Conservation (phyloP, 2,329 filamentous ascomycete species). For the Chaetomium olivaceum region DNA sequence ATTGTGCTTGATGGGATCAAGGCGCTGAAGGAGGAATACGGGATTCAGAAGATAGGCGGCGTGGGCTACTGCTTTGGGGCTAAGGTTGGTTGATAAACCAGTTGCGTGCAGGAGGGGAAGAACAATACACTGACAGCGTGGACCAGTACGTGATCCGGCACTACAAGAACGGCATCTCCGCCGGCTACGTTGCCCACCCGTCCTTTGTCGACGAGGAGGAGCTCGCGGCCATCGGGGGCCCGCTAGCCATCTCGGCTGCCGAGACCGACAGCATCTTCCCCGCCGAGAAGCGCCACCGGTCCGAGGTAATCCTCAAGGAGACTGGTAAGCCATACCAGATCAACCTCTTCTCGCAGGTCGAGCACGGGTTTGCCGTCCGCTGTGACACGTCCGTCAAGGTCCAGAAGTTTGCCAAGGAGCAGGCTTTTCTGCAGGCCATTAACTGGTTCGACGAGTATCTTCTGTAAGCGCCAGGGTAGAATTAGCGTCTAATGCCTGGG, state of each 20-base stretch:
- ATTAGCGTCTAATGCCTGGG: neutral
- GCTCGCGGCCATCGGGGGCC: constrained; percentile 64
- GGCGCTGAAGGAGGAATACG: constrained; percentile 56
- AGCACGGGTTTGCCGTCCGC: constrained; percentile 75
- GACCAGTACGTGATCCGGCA: constrained; percentile 67
- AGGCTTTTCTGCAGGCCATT: constrained; percentile 76
- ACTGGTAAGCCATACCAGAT: constrained; percentile 69
- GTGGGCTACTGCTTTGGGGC: constrained; percentile 77
- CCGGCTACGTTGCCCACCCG: constrained; percentile 74
- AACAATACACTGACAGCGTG: constrained; percentile 1
- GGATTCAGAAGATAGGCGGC: constrained; percentile 60
- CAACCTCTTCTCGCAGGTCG: constrained; percentile 69
- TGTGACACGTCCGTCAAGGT: constrained; percentile 59
- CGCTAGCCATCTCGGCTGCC: constrained; percentile 65
- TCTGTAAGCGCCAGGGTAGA: constrained; percentile 29
- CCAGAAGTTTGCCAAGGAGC: constrained; percentile 73
- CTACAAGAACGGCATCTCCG: constrained; percentile 63
- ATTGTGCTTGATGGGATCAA: constrained; percentile 56
- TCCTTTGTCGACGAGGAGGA: constrained; percentile 71
- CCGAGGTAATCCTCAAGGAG: constrained; percentile 62
- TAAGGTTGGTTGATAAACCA: constrained; percentile 51
- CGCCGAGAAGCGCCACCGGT: constrained; percentile 61
- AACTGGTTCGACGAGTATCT: constrained; percentile 72
- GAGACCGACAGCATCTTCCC: constrained; percentile 69
- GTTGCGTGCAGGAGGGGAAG: neutral